Evolutionary conservation across 116 monocot species (phyloP).

Genomic region (Zostera marina): DNA sequence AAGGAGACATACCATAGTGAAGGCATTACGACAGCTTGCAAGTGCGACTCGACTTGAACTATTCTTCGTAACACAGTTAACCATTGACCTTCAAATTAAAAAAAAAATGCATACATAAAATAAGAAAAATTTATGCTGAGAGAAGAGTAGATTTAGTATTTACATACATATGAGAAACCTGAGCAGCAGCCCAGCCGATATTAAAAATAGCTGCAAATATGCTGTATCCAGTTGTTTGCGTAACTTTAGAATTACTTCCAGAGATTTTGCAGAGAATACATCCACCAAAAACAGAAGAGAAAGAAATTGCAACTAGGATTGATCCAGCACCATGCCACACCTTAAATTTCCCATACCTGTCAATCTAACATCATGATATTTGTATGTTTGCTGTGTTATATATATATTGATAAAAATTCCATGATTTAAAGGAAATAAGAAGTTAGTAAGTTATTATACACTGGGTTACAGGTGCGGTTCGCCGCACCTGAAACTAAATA

Average conservation of each 20-base stretch:
- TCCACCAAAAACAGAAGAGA: conserved; percentile 93
- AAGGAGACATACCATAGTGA: conserved; percentile 53
- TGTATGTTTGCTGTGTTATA: neutral
- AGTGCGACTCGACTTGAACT: conserved; percentile 74
- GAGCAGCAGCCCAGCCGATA: conserved; percentile 87
- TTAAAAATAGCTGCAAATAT: conserved; percentile 90
- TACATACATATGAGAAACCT: conserved; percentile 93
- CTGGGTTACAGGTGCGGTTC: too few species aligned
- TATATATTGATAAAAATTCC: too few species aligned
- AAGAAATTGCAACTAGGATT: conserved; percentile 78
- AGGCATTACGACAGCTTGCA: conserved; percentile 95
- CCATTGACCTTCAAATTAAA: conserved; percentile 63
- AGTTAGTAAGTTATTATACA: neutral
- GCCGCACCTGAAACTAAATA: too few species aligned
- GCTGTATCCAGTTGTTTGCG: conserved; percentile 87
- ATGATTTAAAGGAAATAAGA: neutral
- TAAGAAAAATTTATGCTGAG: neutral
- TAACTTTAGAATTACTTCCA: conserved; percentile 24
- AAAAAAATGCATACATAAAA: neutral
- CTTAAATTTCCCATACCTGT: conserved; percentile 91
- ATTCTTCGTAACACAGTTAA: conserved; percentile 76
- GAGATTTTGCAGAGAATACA: conserved; percentile 62
- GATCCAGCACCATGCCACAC: conserved; percentile 90
- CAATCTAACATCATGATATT: conserved; percentile 39
- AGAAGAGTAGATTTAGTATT: neutral